Percentiles rank a stretch among this genome's conserved stretches.
These are phyloP conservation scores for Lophiostoma macrostomum DNA, from an alignment of 495 filamentous ascomycete genomes.

Conservation along the genomic window DNA sequence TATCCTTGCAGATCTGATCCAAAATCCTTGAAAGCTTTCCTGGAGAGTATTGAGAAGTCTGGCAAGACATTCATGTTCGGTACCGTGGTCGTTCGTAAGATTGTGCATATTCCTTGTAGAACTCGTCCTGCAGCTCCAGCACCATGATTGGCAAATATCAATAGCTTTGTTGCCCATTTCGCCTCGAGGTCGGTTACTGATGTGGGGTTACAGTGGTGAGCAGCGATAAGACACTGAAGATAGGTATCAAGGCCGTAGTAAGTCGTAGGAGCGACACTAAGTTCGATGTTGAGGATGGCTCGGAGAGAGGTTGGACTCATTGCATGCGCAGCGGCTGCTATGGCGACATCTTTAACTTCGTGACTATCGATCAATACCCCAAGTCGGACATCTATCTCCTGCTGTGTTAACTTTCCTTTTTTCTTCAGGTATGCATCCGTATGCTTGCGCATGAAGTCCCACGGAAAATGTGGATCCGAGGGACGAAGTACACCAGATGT, in stretches of 20 bases:
- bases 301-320: constrained; percentile 19
- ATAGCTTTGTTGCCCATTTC: constrained; percentile 16
- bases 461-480: constrained; percentile 13
- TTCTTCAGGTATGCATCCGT: constrained; percentile 30
- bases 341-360: constrained; percentile 26
- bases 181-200: constrained; percentile 24
- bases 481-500: constrained; percentile 6
- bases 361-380: constrained; percentile 22
- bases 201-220: constrained; percentile 8
- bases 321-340: constrained; percentile 30
- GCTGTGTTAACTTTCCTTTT: constrained; percentile 23
- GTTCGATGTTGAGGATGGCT: constrained; percentile 26
- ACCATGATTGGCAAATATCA: constrained; percentile 24
- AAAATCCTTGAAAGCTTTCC: constrained; percentile 14
- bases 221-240: constrained; percentile 26
- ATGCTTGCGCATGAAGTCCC: constrained; percentile 6
- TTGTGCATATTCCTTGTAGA: constrained; percentile 13
- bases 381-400: constrained; percentile 19
- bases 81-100: constrained; percentile 1
- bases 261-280: constrained; percentile 20
- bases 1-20: constrained; percentile 26
- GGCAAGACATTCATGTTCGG: constrained; percentile 20
- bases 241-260: constrained; percentile 25
- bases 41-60: constrained; percentile 14
- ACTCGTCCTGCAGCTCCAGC: constrained; percentile 11